These are phyloP conservation scores for Tetrahymena elliotti DNA, from an alignment of 73 alveolate species.

Conservation along the genomic window DNA sequence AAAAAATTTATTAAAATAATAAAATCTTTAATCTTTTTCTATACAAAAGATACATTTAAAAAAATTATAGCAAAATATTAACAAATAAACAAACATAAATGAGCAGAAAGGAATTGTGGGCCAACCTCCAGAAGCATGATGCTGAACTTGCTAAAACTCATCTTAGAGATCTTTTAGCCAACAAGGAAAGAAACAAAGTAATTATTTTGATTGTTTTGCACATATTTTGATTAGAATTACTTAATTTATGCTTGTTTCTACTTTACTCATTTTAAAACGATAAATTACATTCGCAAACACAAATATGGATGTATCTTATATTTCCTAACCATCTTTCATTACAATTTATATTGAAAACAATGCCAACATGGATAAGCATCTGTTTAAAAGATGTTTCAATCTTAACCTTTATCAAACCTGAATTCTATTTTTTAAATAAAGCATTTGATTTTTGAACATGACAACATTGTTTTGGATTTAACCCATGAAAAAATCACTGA, in stretches of 20 bases:
- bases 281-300: not conserved
- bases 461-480: constrained; percentile 58
- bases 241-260: not conserved
- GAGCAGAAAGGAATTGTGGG: constrained; percentile 1
- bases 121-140: constrained; percentile 9
- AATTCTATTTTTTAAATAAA: not conserved
- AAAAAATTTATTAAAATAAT: not conserved
- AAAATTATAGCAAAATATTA: not conserved
- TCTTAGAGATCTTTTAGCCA: constrained; percentile 41
- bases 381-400: not conserved
- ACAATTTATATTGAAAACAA: too few relatives aligned
- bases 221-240: not conserved
- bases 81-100: not conserved
- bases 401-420: too few relatives aligned
- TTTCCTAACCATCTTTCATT: not conserved
- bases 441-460: constrained; percentile 21
- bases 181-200: constrained; percentile 39
- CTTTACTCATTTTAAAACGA: not conserved
- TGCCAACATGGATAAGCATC: not conserved
- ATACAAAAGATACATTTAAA: not conserved
- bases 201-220: not conserved
- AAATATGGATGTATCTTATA: not conserved
- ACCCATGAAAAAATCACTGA: constrained; percentile 69
- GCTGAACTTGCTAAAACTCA: constrained; percentile 41
- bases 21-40: not conserved